Evolutionary conservation across 371 early-diverging fungal genomes (phyloP).

Genomic region (Actinomortierella ambigua): DNA sequence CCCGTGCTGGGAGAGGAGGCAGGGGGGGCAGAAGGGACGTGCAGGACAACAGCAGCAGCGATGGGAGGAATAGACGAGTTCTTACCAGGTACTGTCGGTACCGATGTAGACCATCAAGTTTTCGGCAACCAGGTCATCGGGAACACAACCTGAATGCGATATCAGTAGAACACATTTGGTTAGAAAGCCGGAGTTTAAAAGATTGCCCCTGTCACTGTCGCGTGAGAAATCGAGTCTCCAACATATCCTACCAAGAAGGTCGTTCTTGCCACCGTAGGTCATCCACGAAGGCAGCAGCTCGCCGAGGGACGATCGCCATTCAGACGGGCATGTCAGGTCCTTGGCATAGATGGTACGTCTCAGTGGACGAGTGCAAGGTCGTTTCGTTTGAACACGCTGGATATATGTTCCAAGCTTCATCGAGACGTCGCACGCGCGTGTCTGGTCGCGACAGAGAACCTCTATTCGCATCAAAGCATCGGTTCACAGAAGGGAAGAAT

Average conservation of each 20-base stretch:
- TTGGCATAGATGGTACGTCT: slow-evolving; percentile 27
- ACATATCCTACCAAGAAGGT: slow-evolving; percentile 36
- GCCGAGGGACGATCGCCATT: slow-evolving; percentile 23
- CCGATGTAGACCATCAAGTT: slow-evolving; percentile 51
- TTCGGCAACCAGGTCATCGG: slow-evolving; percentile 27
- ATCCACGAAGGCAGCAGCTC: slow-evolving; percentile 29
- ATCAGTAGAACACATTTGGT: neutral
- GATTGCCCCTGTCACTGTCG: too few species aligned
- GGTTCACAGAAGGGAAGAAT: too few species aligned
- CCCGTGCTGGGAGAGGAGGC: too few species aligned
- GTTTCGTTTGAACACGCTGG: too few species aligned
- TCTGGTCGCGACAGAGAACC: slow-evolving; percentile 30
- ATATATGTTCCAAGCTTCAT: too few species aligned
- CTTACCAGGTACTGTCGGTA: slow-evolving; percentile 44
- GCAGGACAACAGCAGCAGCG: too few species aligned
- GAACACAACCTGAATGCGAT: slow-evolving; percentile 16
- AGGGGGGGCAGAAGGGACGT: neutral
- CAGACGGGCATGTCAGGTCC: slow-evolving; percentile 40
- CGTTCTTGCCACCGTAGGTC: slow-evolving; percentile 38
- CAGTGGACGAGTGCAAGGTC: too few species aligned
- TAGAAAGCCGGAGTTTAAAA: too few species aligned
- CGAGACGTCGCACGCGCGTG: too few species aligned
- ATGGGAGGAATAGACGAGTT: too few species aligned
- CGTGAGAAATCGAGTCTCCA: too few species aligned
- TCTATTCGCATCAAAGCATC: too few species aligned